phyloP scores from a whole-genome alignment of 1,284 basidiomycete species.

The Boletus subluridellus region DNA sequence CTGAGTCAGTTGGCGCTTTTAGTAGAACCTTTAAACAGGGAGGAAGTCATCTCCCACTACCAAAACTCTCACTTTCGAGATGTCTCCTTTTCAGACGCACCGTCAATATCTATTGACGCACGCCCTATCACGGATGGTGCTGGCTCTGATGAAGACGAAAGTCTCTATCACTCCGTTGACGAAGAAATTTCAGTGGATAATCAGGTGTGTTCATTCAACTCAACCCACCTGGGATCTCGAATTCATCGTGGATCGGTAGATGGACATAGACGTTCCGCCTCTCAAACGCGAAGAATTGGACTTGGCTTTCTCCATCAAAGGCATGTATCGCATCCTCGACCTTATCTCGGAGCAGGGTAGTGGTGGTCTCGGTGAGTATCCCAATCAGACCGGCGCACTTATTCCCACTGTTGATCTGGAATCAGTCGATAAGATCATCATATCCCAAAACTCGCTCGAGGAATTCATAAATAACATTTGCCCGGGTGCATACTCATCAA shows the following conservation, averaged over 20 bases:
- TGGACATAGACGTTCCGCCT: constrained; percentile 18
- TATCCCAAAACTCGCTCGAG: constrained; percentile 38
- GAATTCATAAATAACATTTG: constrained; percentile 43
- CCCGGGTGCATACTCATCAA: constrained; percentile 45
- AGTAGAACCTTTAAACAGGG: constrained; percentile 19
- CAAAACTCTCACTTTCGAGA: not conserved
- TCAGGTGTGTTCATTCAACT: constrained; percentile 12
- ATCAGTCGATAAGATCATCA: constrained; percentile 57
- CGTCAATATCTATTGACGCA: no score
- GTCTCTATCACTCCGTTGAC: constrained; percentile 21
- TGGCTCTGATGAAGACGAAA: not conserved
- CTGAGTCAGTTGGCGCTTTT: not conserved
- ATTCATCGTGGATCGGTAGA: constrained; percentile 12
- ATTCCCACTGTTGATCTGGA: not conserved
- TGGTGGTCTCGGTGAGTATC: constrained; percentile 46
- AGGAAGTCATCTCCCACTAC: not conserved
- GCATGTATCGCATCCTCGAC: constrained; percentile 52
- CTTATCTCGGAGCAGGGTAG: constrained; percentile 49
- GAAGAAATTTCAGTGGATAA: constrained; percentile 9
- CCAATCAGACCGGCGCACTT: not conserved
- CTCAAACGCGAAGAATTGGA: constrained; percentile 22
- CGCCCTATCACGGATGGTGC: no score
- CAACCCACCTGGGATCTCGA: not conserved
- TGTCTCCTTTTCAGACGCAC: not conserved
- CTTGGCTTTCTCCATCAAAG: constrained; percentile 34